These are phyloP conservation scores for Strobilomyces echinocephalus DNA, from an alignment of 768 basidiomycete species.

Conservation along the genomic window DNA sequence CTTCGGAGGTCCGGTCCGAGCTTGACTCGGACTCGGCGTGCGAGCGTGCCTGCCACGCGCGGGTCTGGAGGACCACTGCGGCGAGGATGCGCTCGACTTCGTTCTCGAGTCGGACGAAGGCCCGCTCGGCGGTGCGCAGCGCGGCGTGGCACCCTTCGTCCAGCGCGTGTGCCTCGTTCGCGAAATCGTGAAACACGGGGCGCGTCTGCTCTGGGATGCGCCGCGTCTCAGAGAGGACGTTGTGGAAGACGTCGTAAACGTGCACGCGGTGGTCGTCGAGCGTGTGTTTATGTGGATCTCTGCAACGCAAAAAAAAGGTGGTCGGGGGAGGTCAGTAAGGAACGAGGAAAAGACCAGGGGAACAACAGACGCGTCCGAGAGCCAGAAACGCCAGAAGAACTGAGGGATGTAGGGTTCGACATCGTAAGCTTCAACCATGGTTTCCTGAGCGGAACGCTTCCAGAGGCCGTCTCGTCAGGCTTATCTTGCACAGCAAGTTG, in stretches of 20 bases:
- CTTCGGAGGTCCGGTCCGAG: no score
- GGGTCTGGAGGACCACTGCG: slow-evolving; percentile 32
- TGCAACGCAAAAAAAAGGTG: neutral
- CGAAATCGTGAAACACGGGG: slow-evolving; percentile 44
- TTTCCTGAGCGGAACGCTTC: neutral
- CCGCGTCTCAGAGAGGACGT: slow-evolving; percentile 44
- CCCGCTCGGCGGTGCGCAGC: slow-evolving; percentile 39
- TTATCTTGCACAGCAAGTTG: slow-evolving; percentile 1
- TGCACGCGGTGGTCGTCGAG: slow-evolving; percentile 41
- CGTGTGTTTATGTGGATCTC: slow-evolving; percentile 28
- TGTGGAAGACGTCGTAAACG: slow-evolving; percentile 49
- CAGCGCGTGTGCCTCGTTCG: slow-evolving; percentile 20
- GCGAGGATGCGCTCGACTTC: slow-evolving; percentile 38
- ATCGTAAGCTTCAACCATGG: slow-evolving; percentile 5
- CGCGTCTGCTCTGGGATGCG: slow-evolving; percentile 31
- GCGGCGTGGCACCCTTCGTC: slow-evolving; percentile 35
- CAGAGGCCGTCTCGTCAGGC: neutral
- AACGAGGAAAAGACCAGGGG: neutral
- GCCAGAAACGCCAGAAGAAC: slow-evolving; percentile 49
- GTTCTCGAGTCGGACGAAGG: slow-evolving; percentile 41
- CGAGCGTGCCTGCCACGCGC: slow-evolving; percentile 11
- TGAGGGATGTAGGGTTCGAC: slow-evolving; percentile 40
- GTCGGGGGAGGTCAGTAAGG: neutral
- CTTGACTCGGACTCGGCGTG: neutral
- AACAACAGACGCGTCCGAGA: slow-evolving; percentile 37